Conservation (phyloP, 2,329 filamentous ascomycete genomes). For the Leptographium procerum region DNA sequence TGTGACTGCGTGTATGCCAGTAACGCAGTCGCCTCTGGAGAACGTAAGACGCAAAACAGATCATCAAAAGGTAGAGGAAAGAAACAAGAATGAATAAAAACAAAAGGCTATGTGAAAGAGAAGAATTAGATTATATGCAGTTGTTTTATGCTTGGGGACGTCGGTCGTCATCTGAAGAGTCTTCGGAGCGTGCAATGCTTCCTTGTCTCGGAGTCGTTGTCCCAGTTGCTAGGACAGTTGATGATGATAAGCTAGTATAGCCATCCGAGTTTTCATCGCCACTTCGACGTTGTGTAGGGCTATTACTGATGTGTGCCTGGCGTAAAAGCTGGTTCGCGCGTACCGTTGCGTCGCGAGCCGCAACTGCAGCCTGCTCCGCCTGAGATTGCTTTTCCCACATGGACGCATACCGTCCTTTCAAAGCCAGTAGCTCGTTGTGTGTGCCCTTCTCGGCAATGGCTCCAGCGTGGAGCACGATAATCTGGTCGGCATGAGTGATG, state of each 20-base stretch:
- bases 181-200: conserved; percentile 9
- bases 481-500: conserved; percentile 17
- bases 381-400: conserved; percentile 88
- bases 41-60: conserved; percentile 5
- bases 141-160: background rate
- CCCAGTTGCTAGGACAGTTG: conserved; percentile 27
- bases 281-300: conserved; percentile 14
- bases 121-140: conserved; percentile 6
- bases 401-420: conserved; percentile 62
- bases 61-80: background rate
- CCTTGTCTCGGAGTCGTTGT: conserved; percentile 18
- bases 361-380: conserved; percentile 57
- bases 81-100: conserved; percentile 4
- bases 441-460: conserved; percentile 14
- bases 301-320: conserved; percentile 34
- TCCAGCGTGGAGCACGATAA: conserved; percentile 16
- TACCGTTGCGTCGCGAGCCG: conserved; percentile 34
- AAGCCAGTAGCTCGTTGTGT: conserved; percentile 58
- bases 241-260: conserved; percentile 34
- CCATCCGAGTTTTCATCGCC: conserved; percentile 32
- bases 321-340: conserved; percentile 34
- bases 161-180: conserved; percentile 10
- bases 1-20: background rate
- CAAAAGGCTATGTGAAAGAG: background rate
- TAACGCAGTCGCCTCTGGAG: background rate